Evolutionary conservation across 768 basidiomycete species (phyloP), one percentile per base, ranked within the genome.

Genomic region (Boletus sp.): DNA sequence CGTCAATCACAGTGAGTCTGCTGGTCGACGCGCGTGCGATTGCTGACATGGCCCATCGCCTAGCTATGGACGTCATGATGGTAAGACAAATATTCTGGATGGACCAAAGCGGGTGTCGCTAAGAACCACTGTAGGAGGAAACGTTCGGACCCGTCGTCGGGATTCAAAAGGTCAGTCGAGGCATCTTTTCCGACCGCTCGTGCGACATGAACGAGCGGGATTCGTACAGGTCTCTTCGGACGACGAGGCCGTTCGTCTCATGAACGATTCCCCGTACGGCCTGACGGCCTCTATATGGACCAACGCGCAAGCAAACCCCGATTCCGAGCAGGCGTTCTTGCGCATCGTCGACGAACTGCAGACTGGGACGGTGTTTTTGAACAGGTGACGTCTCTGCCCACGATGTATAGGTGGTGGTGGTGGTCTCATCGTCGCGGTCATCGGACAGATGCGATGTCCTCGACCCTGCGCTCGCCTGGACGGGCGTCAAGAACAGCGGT

Each of bases 231-330:
- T 93, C 20, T 77, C 81, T 9, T 85, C 85, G 0, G 97, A 98
- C 69, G 89, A 87, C 45, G 93, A 96, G 69, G 97, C 97, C 1
- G 75, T 98, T 54, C 69, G 73, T 17, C 81, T 98, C 33, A 99
- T 99, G 91, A 98, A 99, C 71, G 94, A 98, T 71, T 97, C 95
- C 15, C 84, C 83, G 0, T 98, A 95, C 67, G 97, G 97, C 14
- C 79, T 99, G 20, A 99, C 96, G 2, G 93, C 92, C 5, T 94
- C 93, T 17, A 71, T 99, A 33, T 99, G 96, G 97, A 98, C 97
- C 1, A 82, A 91, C 63, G 82, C 78, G 0, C 78, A 81, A 30
- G 74, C 73, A 4, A 80, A 85, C 55, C 71, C 78, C 0, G 80
- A 80, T n/a, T 91, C 90, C 0, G 80, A 89, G 59, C 66, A 72